These are phyloP conservation scores for Raddia distichophylla DNA, from an alignment of 176 grass and related monocot species.

Conservation along the genomic window DNA sequence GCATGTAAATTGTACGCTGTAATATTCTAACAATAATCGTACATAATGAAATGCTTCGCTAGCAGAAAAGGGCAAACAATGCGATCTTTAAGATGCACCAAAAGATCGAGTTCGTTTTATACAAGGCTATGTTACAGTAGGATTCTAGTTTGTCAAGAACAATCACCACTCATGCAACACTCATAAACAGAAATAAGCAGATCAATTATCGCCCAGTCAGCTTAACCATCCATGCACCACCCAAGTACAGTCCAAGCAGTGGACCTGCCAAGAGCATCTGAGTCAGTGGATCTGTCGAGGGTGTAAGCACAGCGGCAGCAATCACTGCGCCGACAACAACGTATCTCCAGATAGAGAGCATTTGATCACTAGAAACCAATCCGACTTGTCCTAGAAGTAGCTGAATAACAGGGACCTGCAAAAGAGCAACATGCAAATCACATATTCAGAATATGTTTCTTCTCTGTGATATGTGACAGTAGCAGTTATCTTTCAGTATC, in stretches of 20 bases:
- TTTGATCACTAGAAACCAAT: slow-evolving; percentile 82
- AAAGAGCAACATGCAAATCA: slow-evolving; percentile 34
- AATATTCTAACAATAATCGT: neutral
- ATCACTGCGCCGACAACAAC: slow-evolving; percentile 92
- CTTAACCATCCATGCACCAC: slow-evolving; percentile 91
- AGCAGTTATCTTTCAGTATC: neutral
- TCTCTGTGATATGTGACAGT: neutral
- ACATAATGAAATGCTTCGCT: neutral
- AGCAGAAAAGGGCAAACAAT: neutral
- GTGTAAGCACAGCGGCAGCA: slow-evolving; percentile 89
- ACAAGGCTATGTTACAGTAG: slow-evolving; percentile 37
- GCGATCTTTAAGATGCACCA: neutral
- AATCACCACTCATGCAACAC: slow-evolving; percentile 2
- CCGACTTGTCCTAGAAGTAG: slow-evolving; percentile 87
- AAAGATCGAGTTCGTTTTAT: slow-evolving; percentile 28
- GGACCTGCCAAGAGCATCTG: slow-evolving; percentile 92
- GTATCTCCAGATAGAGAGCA: slow-evolving; percentile 99
- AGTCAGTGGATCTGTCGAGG: slow-evolving; percentile 89
- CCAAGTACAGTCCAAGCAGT: slow-evolving; percentile 89
- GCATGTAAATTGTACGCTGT: neutral
- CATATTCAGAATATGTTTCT: neutral
- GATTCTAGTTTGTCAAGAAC: neutral
- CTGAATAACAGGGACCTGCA: slow-evolving; percentile 95
- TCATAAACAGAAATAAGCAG: neutral
- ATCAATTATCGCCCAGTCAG: slow-evolving; percentile 71